These are phyloP conservation scores for Phanerochaete carnosa DNA, from an alignment of 768 basidiomycete species.

Conservation along the genomic window DNA sequence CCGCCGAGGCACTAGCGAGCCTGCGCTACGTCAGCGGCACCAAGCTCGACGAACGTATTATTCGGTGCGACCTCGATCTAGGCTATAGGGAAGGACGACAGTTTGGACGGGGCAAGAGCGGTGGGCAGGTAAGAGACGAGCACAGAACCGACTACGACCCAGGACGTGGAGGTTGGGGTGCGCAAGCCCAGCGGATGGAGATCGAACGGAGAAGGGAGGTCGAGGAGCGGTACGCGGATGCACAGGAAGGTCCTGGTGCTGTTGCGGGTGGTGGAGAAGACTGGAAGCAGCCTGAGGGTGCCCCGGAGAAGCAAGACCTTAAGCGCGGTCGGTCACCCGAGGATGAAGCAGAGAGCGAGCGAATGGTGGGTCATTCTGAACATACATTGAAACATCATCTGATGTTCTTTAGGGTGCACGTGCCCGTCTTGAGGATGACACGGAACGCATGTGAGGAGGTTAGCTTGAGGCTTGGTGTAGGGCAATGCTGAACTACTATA, in stretches of 20 bases:
- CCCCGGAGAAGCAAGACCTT: slow-evolving; percentile 33
- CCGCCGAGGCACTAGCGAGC: slow-evolving; percentile 87
- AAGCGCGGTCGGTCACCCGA: slow-evolving; percentile 79
- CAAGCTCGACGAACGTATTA: slow-evolving; percentile 97
- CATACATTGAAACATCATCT: slow-evolving; percentile 14
- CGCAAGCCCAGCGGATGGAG: slow-evolving; percentile 73
- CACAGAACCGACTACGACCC: slow-evolving; percentile 96
- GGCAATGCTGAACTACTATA: slow-evolving; percentile 5
- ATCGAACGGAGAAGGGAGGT: slow-evolving; percentile 76
- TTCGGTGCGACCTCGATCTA: slow-evolving; percentile 95
- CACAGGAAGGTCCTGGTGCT: slow-evolving; percentile 73
- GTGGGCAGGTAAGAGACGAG: slow-evolving; percentile 89
- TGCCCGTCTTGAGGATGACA: slow-evolving; percentile 57
- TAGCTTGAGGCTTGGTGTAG: slow-evolving; percentile 10
- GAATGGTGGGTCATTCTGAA: slow-evolving; percentile 44
- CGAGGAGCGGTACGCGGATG: slow-evolving; percentile 84
- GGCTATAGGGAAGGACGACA: slow-evolving; percentile 97
- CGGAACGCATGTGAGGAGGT: slow-evolving; percentile 62
- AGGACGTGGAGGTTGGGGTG: slow-evolving; percentile 94
- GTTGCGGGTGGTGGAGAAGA: slow-evolving; percentile 84
- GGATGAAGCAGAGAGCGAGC: slow-evolving; percentile 60
- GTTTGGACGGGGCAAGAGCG: slow-evolving; percentile 95
- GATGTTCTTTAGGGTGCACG: slow-evolving; percentile 46
- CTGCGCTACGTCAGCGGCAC: slow-evolving; percentile 97
- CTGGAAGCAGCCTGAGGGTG: slow-evolving; percentile 68